Evolutionary conservation across 2,329 filamentous ascomycete genomes (phyloP), one percentile per base, ranked within the genome.

Genomic region (Fusarium multiceps): DNA sequence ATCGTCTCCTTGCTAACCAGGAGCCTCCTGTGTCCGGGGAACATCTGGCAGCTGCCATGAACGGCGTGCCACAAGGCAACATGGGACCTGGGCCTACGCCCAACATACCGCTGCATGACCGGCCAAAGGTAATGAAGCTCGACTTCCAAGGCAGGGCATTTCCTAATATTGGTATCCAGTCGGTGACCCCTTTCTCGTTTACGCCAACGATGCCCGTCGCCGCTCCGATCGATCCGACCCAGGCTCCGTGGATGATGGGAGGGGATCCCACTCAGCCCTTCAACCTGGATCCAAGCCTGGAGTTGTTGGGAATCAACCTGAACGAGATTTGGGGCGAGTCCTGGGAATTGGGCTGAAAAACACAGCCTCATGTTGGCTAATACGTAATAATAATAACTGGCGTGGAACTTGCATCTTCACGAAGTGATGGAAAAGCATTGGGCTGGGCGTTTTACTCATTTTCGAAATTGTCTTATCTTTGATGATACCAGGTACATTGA

Each of bases 321-420:
- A 86, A 87, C 63, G 85, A 87, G 68, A 78, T 88, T 55, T 88
- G 86, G 86, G 85, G 84, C 42, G 85, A 86, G 67, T 80, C 80
- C 55, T 83, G 82, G 82, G 81, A 82, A 68, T 73, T 81, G 63
- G 80, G 80, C 59, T 81, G 72, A 76, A 58, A 40, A 51, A 46
- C 48, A 20, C 32, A 47, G 40, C 30, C 43, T 23, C 42, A 43
- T 59, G 34, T 55, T 63, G 55, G 53, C 66, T 54, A 27, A 68
- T 72, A 63, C 56, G 59, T 74, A 71, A 72, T 75, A 64, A 71
- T 74, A 72, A 69, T 62, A 67, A 66, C 46, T 59, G 64, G 63
- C 59, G 60, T 71, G 65, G 59, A 55, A 56, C 43, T 48, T 66
- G 41, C 61, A 40, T 49, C 41, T 55, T 40, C 27, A 42, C 42